phyloP scores from a whole-genome alignment of 164 flowering plant species.

The Cinnamomum micranthum region DNA sequence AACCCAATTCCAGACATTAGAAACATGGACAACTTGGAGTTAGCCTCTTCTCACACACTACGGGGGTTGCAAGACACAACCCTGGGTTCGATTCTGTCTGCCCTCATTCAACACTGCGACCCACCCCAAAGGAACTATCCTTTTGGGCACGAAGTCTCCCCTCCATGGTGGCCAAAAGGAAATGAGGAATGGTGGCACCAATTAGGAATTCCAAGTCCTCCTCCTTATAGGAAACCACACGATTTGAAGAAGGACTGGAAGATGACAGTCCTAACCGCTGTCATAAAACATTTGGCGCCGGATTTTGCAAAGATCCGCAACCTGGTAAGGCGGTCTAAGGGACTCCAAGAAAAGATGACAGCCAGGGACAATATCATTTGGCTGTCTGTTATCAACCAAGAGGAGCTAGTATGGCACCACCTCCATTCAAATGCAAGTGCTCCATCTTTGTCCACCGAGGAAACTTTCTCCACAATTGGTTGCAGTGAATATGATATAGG shows the following conservation, averaged over 20 bases:
- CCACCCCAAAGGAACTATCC: conserved; percentile 79
- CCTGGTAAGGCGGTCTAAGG: conserved; percentile 67
- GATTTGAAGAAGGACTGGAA: conserved; percentile 77
- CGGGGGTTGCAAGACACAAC: conserved; percentile 76
- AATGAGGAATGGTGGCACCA: conserved; percentile 70
- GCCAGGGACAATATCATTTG: conserved; percentile 68
- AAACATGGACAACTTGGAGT: conserved; percentile 25
- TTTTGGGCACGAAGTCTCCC: conserved; percentile 60
- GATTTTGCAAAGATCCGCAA: conserved; percentile 60
- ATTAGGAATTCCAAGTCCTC: conserved; percentile 47
- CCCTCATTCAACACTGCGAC: conserved; percentile 77
- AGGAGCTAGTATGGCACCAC: conserved; percentile 44
- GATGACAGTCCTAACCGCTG: conserved; percentile 62
- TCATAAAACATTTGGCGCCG: conserved; percentile 71
- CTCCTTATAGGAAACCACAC: conserved; percentile 80
- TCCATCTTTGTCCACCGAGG: conserved; percentile 16
- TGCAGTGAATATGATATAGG: conserved; percentile 40
- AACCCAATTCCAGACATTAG: conserved; percentile 27
- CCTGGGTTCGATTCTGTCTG: conserved; percentile 61
- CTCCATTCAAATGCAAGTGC: conserved; percentile 28
- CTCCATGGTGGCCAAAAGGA: conserved; percentile 84
- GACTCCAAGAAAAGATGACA: conserved; percentile 75
- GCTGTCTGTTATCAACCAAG: conserved; percentile 58
- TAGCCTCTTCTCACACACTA: conserved; percentile 36
- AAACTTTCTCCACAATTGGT: background rate